Base-by-base conservation (phyloP, 352 stramenopile species). In the Peronospora farinosa region DNA sequence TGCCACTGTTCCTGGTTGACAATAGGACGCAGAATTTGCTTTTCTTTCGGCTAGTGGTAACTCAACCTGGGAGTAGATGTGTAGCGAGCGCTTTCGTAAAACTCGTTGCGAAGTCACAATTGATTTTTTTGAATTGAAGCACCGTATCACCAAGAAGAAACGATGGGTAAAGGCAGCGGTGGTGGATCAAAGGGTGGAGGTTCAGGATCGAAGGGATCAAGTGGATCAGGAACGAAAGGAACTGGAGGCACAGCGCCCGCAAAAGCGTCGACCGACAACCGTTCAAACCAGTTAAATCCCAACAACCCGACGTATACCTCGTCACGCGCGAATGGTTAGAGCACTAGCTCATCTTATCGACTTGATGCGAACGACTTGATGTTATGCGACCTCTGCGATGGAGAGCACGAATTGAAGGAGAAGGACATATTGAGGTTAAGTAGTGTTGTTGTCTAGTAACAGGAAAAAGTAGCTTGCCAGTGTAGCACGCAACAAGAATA, bases 221-320 rank as follows among this genome's bases (percentile, higher is more conserved):
- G 41, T 28, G 41, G 33, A 35, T 38, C 39, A 13, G 28, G 37
- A 21, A 40, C 47, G 21, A 54, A 35, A 40, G 37, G 41, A 32
- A 39, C 15, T 1, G 41, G 41, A n/a, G 38, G 36, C 16, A 43
- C 37, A 7, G 40, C 45, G 12, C n/a, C 21, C 10, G 57, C 61
- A 3, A 54, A 72, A 44, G 62, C 65, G 6, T 45, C 62, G 0
- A 41, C 32, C 2, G 62, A 74, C 37, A 71, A 74, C 27, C 62
- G 51, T 10, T 39, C 65, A 0, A 74, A 72, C 31, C 68, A 78
- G 27, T 30, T 74, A 7, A 78, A 78, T 16, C 65, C 68, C 0
- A 78, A 78, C 40, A 78, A 78, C 16, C 11, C 51, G 0, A 23
- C 50, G 16, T 78, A 71, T 38, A 7, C 63, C 33, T 57, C 52